A percentile compares a stretch with the other conserved stretches of the same genome.
These are phyloP conservation scores for Phyllosticta capitalensis DNA, from an alignment of 2,329 filamentous ascomycete genomes.

Conservation along the genomic window DNA sequence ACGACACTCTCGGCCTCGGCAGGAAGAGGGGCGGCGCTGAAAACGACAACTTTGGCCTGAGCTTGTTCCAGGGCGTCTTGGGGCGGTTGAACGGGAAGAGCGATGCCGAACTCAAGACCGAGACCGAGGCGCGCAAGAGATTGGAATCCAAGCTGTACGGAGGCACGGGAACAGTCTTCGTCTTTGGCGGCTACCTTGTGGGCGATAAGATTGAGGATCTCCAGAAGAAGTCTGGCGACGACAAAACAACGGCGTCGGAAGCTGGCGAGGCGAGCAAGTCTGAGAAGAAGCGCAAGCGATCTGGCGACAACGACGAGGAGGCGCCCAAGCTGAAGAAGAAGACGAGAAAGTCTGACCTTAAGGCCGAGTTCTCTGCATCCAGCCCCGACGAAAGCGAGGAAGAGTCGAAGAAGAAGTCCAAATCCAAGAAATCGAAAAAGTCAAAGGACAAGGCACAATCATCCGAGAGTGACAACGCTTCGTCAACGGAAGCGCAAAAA, in stretches of 20 bases:
- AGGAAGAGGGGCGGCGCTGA: constrained; percentile 63
- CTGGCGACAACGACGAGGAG: constrained; percentile 20
- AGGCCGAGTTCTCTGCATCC: constrained; percentile 14
- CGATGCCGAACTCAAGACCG: constrained; percentile 60
- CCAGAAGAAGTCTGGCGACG: constrained; percentile 40
- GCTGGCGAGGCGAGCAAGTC: constrained; percentile 7
- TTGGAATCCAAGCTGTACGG: constrained; percentile 66
- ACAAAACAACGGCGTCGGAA: background rate
- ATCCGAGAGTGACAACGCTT: constrained; percentile 14
- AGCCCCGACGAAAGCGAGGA: constrained; percentile 1
- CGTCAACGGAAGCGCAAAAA: constrained; percentile 33
- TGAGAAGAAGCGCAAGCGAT: constrained; percentile 26
- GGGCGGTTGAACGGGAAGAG: constrained; percentile 84
- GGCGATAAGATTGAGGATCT: constrained; percentile 45
- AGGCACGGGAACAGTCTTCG: constrained; percentile 68
- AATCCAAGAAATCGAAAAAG: constrained; percentile 26
- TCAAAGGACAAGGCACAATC: constrained; percentile 14
- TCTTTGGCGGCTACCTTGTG: constrained; percentile 67
- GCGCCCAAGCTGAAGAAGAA: constrained; percentile 26
- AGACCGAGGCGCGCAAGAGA: constrained; percentile 58
- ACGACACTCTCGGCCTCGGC: constrained; percentile 84
- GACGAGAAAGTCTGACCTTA: constrained; percentile 28
- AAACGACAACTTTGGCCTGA: constrained; percentile 69
- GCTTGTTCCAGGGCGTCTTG: constrained; percentile 76
- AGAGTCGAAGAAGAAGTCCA: constrained; percentile 20